Base-by-base conservation (phyloP, 345 rosid genomes). In the Aethionema arabicum region DNA sequence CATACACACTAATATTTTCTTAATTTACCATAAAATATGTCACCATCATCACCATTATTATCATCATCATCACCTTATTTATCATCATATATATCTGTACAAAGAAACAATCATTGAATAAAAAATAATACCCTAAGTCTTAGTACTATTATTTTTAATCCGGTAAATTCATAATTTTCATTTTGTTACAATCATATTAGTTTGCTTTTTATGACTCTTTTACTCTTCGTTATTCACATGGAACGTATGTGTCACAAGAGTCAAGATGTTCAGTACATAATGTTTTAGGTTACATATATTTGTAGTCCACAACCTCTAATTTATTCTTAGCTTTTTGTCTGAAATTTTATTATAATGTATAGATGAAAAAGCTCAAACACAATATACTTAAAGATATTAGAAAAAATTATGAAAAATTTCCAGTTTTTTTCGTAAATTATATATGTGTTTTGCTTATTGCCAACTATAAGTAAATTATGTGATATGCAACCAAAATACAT, bases 81-180 rank as follows among this genome's bases (percentile, higher is more conserved):
- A 37, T 56, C 59, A 64, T 51, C 57, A 49, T 30, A 35, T 36
- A 63, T 6, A 37, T 10, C 1, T 37, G 3, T 60, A 51, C 48
- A 57, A 15, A 64, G 36, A n/a, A n/a, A n/a, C 74, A 41, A 57
- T 59, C 30, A 31, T 43, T 37, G 21, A 6, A 37, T 37, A 37
- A 6, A 37, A 31, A 44, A n/a, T 30, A 12, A 16, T 56, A 56
- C 55, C 66, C 48, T 63, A 21, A 40, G 53, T 49, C 15, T 4
- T 44, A n/a, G n/a, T n/a, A n/a, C n/a, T n/a, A 33, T 56, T 32
- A 47, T 61, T 61, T 53, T 32, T 38, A 61, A 51, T 40, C 55
- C 61, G 49, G 29, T 29, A 41, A 10, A 42, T 14, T 45, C 53
- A 59, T 59, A 6, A 42, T 41, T 42, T 42, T 59, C 32, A 37